Conservation (phyloP, 179 eudicot genomes). For the Drosera spatulata region DNA sequence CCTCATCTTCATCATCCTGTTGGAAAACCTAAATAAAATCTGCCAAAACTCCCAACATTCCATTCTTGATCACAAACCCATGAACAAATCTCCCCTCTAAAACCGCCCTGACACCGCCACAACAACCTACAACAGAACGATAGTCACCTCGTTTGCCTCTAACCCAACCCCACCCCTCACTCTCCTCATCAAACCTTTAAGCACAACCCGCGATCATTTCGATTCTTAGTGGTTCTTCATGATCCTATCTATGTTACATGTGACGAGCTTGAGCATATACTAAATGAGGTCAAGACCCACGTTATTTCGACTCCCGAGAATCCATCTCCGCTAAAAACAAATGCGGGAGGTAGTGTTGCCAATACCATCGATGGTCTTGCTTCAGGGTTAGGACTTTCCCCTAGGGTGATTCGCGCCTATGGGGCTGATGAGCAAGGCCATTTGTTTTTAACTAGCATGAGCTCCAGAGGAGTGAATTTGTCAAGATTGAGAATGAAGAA, state of each 20-base stretch:
- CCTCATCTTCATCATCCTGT: too few relatives aligned
- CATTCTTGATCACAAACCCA: too few relatives aligned
- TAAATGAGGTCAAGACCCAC: slow-evolving; percentile 53
- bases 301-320: slow-evolving; percentile 34
- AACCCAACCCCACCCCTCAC: too few relatives aligned
- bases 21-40: too few relatives aligned
- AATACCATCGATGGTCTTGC: slow-evolving; percentile 90
- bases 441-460: slow-evolving; percentile 55
- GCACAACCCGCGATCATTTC: too few relatives aligned
- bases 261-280: slow-evolving; percentile 66
- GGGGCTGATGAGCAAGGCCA: slow-evolving; percentile 85
- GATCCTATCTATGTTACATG: slow-evolving; percentile 43
- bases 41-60: too few relatives aligned
- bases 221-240: too few relatives aligned
- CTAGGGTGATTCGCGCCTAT: slow-evolving; percentile 85
- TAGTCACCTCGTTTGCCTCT: too few relatives aligned
- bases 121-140: too few relatives aligned
- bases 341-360: slow-evolving; percentile 95
- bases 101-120: too few relatives aligned
- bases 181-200: too few relatives aligned
- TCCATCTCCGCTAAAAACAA: slow-evolving; percentile 48
- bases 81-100: too few relatives aligned
- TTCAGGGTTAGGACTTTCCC: slow-evolving; percentile 68
- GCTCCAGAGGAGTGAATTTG: slow-evolving; percentile 46
- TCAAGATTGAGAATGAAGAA: slow-evolving; percentile 60